Conservation (phyloP, 2,329 filamentous ascomycete species). For the Colletotrichum sp. region DNA sequence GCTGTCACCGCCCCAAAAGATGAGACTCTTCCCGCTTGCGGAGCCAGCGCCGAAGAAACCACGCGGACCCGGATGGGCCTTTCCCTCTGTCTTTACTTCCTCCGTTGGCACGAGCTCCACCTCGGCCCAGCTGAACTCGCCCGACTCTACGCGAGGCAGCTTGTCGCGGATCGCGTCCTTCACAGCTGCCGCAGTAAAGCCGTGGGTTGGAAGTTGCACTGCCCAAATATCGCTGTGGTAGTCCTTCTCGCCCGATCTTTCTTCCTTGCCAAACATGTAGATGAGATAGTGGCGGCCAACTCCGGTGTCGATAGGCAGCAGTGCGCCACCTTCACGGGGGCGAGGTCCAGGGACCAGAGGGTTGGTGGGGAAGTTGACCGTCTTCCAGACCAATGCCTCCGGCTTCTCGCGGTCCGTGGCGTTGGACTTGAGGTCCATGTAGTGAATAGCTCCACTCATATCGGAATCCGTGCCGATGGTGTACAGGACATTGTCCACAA, state of each 20-base stretch:
- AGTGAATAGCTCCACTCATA: constrained; percentile 38
- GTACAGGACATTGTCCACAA: constrained; percentile 51
- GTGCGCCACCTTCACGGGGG: constrained; percentile 44
- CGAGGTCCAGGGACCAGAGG: constrained; percentile 43
- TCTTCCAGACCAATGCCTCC: constrained; percentile 37
- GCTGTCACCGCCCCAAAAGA: constrained; percentile 59
- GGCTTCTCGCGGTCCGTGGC: constrained; percentile 33
- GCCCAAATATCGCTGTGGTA: constrained; percentile 53
- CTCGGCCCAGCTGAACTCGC: constrained; percentile 54
- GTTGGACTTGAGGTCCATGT: constrained; percentile 35
- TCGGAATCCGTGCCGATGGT: constrained; percentile 42
- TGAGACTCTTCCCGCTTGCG: constrained; percentile 48
- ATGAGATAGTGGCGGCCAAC: constrained; percentile 57
- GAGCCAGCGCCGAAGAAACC: constrained; percentile 43
- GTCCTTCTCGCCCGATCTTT: constrained; percentile 24
- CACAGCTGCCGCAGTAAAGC: constrained; percentile 47
- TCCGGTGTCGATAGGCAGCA: constrained; percentile 53
- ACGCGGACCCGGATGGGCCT: constrained; percentile 41
- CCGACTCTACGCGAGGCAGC: constrained; percentile 47
- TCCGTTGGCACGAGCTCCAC: constrained; percentile 49
- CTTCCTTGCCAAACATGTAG: constrained; percentile 49
- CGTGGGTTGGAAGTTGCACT: constrained; percentile 53
- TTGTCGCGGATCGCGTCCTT: constrained; percentile 54
- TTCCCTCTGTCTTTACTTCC: constrained; percentile 45
- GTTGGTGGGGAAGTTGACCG: constrained; percentile 38